Conservation (phyloP, 192 early-diverging fungal species). For the Coemansia sp. region DNA sequence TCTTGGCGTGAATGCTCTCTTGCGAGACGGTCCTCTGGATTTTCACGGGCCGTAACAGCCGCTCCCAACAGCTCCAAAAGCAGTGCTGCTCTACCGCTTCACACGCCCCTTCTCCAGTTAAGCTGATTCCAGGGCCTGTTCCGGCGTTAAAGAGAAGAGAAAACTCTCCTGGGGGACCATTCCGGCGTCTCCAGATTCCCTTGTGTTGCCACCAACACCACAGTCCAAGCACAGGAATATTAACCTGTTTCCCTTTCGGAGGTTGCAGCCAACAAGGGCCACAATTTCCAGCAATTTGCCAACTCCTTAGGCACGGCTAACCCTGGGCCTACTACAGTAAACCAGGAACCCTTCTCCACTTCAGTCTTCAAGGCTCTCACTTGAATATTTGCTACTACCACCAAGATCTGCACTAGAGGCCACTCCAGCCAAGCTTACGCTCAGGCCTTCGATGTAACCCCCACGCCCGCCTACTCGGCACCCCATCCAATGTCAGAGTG, state of each 20-base stretch:
- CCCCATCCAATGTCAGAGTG: slow-evolving; percentile 53
- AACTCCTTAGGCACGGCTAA: slow-evolving; percentile 78
- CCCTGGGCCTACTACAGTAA: slow-evolving; percentile 71
- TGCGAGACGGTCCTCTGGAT: slow-evolving; percentile 61
- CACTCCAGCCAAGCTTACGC: slow-evolving; percentile 65
- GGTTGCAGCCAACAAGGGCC: slow-evolving; percentile 7
- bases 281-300: slow-evolving; percentile 54
- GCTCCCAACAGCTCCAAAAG: slow-evolving; percentile 62
- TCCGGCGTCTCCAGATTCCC: slow-evolving; percentile 68
- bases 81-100: slow-evolving; percentile 35
- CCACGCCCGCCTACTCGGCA: slow-evolving; percentile 72
- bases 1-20: slow-evolving; percentile 59
- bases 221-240: slow-evolving; percentile 73
- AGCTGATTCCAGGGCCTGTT: slow-evolving; percentile 62
- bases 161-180: slow-evolving; percentile 67
- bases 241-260: slow-evolving; percentile 78
- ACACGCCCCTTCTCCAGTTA: slow-evolving; percentile 62
- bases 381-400: slow-evolving; percentile 81
- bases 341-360: slow-evolving; percentile 78
- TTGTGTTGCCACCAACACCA: slow-evolving; percentile 70
- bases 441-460: slow-evolving; percentile 61
- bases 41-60: slow-evolving; percentile 68
- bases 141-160: slow-evolving; percentile 70
- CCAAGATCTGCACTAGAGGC: slow-evolving; percentile 76
- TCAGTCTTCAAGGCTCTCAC: slow-evolving; percentile 83